A percentile compares a stretch with the other conserved stretches of the same genome.
phyloP scores from a whole-genome alignment of 164 flowering plant species.

The Tinospora cordifolia region DNA sequence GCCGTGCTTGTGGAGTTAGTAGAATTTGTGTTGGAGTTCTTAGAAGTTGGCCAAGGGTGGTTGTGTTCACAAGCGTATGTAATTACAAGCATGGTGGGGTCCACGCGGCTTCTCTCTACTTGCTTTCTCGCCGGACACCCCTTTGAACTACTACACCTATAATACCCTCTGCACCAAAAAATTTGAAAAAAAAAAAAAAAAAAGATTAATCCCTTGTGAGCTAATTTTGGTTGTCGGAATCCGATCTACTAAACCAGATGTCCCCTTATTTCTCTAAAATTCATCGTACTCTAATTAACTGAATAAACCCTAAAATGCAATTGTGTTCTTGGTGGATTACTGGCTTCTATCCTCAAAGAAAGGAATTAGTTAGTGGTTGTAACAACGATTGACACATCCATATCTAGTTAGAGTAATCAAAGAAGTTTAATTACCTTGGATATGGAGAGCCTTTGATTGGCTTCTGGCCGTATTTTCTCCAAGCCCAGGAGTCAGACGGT shows the following conservation, averaged over 20 bases:
- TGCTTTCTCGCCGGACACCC: conserved; percentile 96
- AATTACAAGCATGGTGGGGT: conserved; percentile 72
- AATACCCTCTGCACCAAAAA: conserved; percentile 62
- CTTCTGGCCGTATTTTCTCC: conserved; percentile 94
- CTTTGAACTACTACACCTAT: conserved; percentile 80
- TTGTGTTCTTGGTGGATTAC: too few relatives aligned
- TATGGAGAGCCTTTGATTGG: conserved; percentile 93
- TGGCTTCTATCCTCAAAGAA: too few relatives aligned
- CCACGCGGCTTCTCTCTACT: conserved; percentile 74
- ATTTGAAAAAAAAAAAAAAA: neutral
- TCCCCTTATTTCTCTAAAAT: too few relatives aligned
- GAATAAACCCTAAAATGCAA: too few relatives aligned
- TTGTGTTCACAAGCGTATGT: conserved; percentile 88
- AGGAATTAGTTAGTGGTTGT: too few relatives aligned
- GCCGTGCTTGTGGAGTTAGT: conserved; percentile 9
- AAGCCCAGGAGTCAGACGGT: conserved; percentile 85
- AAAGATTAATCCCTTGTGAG: neutral
- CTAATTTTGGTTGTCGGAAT: neutral
- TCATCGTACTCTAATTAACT: too few relatives aligned
- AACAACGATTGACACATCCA: neutral
- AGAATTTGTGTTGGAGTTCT: conserved; percentile 17
- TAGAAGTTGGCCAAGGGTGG: conserved; percentile 61
- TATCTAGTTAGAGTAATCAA: neutral
- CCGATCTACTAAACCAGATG: neutral
- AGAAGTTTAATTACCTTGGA: conserved; percentile 38